Base-by-base conservation (phyloP, 768 basidiomycete genomes). In the Tylopilus felleus region DNA sequence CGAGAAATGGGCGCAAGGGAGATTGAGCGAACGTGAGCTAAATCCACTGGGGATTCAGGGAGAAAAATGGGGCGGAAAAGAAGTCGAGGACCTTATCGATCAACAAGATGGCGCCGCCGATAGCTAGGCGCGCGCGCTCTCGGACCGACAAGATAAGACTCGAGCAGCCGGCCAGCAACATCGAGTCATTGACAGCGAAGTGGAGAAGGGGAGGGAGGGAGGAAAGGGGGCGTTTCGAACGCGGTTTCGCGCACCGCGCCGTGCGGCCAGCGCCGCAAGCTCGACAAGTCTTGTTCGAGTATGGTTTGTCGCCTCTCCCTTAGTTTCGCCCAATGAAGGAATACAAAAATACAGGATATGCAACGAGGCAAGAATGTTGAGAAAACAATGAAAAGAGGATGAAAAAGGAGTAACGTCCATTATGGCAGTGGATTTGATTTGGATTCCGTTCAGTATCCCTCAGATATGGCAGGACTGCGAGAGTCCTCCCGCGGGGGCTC, bases 401-500 rank as follows among this genome's bases (percentile, higher is more conserved):
- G 72, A 69, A 70, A 70, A 72, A 58, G 57, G 61, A 67, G 60
- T 39, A 65, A 59, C 31, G 71, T 71, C 61, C 63, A 49, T 54
- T 60, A 63, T 59, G 40, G 63, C 44, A 61, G 53, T 41, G 52
- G 41, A 42, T 55, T 60, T 48, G 65, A 50, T 36, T 58, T 52
- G 59, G 57, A 33, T 50, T 22, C 40, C 14, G 28, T 52, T 70
- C 60, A 71, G 60, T 72, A 71, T 21, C 57, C 66, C 46, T 72
- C 69, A 6, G 69, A 71, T 28, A 53, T 29, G 46, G 67, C 61
- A 28, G 69, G 69, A 54, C 70, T 71, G 23, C 71, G 85, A 8
- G 85, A 86, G 60, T 81, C 82, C 65, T 85, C 86, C 48, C 77
- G 80, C 19, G 83, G 81, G 33, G 80, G 77, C 49, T 82, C 79